Evolutionary conservation across 139 green algal species (phyloP), one percentile per base, ranked within the genome.

Genomic region (Mesotaenium endlicherianum): DNA sequence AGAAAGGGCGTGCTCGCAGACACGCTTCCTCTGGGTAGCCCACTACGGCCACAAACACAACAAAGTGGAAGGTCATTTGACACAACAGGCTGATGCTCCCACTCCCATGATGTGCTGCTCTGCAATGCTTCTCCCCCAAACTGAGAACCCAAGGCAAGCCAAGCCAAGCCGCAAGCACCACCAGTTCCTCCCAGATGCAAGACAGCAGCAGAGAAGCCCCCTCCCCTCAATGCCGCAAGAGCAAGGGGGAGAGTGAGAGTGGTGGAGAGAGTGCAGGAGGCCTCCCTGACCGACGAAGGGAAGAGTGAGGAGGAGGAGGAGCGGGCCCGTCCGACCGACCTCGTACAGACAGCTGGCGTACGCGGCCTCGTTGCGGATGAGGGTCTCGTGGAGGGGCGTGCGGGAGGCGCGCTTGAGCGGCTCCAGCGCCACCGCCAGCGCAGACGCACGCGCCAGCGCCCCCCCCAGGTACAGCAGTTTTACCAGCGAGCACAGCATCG

Each of bases 281-380:
- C 16, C 34, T 30, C n/a, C n/a, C 17, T 8, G 16, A 68, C 55
- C 31, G 57, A 68, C n/a, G 36, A 3, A 30, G 57, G 57, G 36
- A 30, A 5, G 57, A 39, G 57, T 20, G 53, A 64, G 31, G 57
- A 68, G 57, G 16, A 68, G 2, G n/a, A 68, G 57, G 1, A 68
- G n/a, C 36, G n/a, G n/a, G n/a, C n/a, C n/a, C n/a, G n/a, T n/a
- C n/a, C n/a, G n/a, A 57, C 81, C 14, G 14, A 94, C 80, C 87
- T 93, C 91, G 50, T 74, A 11, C 5, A 94, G 71, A 75, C 91
- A 97, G 36, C 88, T 80, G 70, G 91, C 93, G 91, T 96, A 97
- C 2, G 93, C 93, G 1, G 91, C 92, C 82, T 97, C 93, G 60
- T 97, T 97, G 14, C 93, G 82, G 68, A 97, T 92, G n/a, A 91